Conservation (phyloP, 2,329 filamentous ascomycete genomes). For the Trichoderma oligosporum region DNA sequence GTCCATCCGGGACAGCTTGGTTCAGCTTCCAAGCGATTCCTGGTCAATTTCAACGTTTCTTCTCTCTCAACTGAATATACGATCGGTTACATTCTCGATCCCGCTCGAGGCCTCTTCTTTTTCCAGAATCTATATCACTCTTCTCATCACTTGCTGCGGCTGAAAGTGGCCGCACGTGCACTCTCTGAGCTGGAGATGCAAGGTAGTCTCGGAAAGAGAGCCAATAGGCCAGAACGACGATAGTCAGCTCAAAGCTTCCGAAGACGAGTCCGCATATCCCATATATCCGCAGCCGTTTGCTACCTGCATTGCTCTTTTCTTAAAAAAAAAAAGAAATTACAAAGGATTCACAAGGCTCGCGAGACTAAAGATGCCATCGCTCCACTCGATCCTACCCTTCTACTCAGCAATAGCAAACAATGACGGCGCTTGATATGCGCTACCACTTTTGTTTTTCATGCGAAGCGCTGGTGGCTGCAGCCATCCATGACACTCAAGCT, state of each 20-base stretch:
- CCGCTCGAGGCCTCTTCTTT: background rate
- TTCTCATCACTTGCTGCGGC: background rate
- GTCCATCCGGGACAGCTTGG: background rate
- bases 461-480: slow-evolving; percentile 4
- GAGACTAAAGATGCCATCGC: background rate
- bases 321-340: background rate
- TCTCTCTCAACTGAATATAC: background rate
- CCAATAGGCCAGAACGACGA: background rate
- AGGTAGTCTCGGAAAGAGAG: background rate
- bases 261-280: background rate
- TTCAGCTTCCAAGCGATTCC: no score
- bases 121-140: background rate
- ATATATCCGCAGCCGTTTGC: background rate
- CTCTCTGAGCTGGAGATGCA: background rate
- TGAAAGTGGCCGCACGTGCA: background rate
- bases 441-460: background rate
- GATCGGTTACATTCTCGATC: background rate
- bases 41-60: background rate
- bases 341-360: slow-evolving; percentile 5
- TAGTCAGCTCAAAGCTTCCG: background rate
- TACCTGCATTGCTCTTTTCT: background rate
- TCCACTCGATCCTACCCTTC: background rate
- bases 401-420: slow-evolving; percentile 12
- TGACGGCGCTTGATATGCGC: background rate
- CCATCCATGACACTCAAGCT: background rate